Evolutionary conservation across 305 asterid genomes (phyloP).

Genomic region (Rubia peregrina): DNA sequence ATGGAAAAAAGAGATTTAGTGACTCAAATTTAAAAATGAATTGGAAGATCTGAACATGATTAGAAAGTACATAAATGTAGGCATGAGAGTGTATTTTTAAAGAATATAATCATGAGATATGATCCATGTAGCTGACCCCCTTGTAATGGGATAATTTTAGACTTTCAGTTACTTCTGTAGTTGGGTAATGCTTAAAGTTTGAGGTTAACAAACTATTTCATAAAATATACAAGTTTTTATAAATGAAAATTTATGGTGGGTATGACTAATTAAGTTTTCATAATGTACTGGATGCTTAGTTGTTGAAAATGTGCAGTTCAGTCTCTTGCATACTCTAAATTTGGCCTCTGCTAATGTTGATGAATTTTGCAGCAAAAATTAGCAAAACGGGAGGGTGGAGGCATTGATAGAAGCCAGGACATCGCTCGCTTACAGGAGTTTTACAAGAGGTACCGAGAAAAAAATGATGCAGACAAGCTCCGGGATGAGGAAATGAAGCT

Average conservation of each 20-base stretch:
- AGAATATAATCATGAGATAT: too few species aligned
- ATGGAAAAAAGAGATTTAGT: too few species aligned
- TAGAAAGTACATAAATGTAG: too few species aligned
- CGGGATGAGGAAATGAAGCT: slow-evolving; percentile 83
- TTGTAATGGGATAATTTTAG: too few species aligned
- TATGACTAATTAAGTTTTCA: not conserved
- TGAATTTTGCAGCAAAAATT: slow-evolving; percentile 72
- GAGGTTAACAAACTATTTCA: not conserved
- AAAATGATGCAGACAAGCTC: slow-evolving; percentile 67
- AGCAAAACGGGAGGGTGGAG: slow-evolving; percentile 80
- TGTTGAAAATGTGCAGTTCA: not conserved
- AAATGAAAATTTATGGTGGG: not conserved
- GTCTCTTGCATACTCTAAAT: not conserved
- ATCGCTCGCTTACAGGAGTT: slow-evolving; percentile 81
- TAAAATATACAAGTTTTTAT: too few species aligned
- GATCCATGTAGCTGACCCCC: too few species aligned
- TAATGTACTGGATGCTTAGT: not conserved
- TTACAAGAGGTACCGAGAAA: slow-evolving; percentile 70
- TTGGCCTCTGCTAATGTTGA: slow-evolving; percentile 11
- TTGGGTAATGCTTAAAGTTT: not conserved
- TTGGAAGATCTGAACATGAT: too few species aligned
- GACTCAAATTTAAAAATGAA: too few species aligned
- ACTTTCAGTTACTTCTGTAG: too few species aligned
- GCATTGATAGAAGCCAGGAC: slow-evolving; percentile 85
- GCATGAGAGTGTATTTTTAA: too few species aligned